phyloP scores from a whole-genome alignment of 441 rosid genomes.

The Brassica hybrid region DNA sequence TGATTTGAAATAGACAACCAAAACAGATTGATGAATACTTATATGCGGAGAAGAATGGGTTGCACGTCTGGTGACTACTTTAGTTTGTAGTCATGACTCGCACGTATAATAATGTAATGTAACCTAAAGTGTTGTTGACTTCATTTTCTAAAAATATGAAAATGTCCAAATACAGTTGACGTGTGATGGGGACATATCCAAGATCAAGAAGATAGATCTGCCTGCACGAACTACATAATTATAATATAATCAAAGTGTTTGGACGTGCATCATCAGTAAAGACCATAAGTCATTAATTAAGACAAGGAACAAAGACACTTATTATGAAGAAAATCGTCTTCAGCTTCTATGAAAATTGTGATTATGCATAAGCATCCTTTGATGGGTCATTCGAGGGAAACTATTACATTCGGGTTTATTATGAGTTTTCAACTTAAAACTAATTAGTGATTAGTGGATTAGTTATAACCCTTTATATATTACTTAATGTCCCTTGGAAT shows the following conservation, averaged over 20 bases:
- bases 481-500: too few species aligned
- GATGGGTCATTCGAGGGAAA: background rate
- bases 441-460: too few species aligned
- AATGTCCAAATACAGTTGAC: slow-evolving; percentile 14
- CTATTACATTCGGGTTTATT: too few species aligned
- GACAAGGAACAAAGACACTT: background rate
- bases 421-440: too few species aligned
- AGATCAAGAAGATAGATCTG: slow-evolving; percentile 32
- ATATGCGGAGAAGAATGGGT: slow-evolving; percentile 34
- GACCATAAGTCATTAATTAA: background rate
- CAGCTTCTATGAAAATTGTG: background rate
- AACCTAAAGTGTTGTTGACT: slow-evolving; percentile 34
- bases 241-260: background rate
- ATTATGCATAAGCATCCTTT: background rate
- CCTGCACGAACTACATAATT: slow-evolving; percentile 40
- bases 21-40: slow-evolving; percentile 21
- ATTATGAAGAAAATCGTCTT: slow-evolving; percentile 2
- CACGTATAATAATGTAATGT: slow-evolving; percentile 31
- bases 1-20: background rate
- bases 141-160: background rate
- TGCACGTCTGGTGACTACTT: slow-evolving; percentile 40
- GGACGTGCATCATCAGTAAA: slow-evolving; percentile 6
- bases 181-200: slow-evolving; percentile 24
- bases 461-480: too few species aligned
- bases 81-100: slow-evolving; percentile 30